Percentiles rank a stretch among this genome's conserved stretches.
Conservation (phyloP, 495 filamentous ascomycete species). For the Aspergillus kassunensis region DNA sequence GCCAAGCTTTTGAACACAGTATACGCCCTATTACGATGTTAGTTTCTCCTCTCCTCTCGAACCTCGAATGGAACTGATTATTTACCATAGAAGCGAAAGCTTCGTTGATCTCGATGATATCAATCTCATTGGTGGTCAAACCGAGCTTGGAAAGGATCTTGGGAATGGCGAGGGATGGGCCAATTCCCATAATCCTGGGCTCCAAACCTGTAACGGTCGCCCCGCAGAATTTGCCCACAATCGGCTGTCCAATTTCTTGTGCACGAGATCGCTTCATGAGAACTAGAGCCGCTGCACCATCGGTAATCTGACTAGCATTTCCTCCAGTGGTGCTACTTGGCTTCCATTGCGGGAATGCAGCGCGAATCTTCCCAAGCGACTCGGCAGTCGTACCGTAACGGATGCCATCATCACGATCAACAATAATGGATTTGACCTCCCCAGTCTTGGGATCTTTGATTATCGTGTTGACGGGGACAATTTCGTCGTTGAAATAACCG, state of each 20-base stretch:
- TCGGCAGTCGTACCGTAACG: constrained; percentile 86
- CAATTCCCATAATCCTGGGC: constrained; percentile 95
- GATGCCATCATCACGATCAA: constrained; percentile 86
- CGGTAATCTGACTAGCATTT: constrained; percentile 90
- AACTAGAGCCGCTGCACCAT: constrained; percentile 85
- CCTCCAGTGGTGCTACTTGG: constrained; percentile 84
- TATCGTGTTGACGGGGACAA: constrained; percentile 74
- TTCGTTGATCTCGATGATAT: constrained; percentile 93
- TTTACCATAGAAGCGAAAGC: constrained; percentile 91
- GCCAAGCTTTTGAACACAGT: constrained; percentile 73
- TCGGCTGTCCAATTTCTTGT: constrained; percentile 76
- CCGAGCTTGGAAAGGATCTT: constrained; percentile 81
- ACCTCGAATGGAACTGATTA: not conserved
- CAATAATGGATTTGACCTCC: constrained; percentile 67
- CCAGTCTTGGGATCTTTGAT: constrained; percentile 81
- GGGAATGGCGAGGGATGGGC: constrained; percentile 85
- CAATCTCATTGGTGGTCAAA: constrained; percentile 73
- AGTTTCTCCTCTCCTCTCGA: not conserved
- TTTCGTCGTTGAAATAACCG: constrained; percentile 89
- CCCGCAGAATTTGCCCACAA: constrained; percentile 87
- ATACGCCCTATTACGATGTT: constrained; percentile 54
- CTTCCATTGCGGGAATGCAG: constrained; percentile 84
- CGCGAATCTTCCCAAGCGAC: constrained; percentile 72
- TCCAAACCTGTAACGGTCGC: constrained; percentile 83
- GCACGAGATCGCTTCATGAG: constrained; percentile 92